Evolutionary conservation across 2,329 filamentous ascomycete species (phyloP), one percentile per base, ranked within the genome.

Genomic region (Leptographium flavum): DNA sequence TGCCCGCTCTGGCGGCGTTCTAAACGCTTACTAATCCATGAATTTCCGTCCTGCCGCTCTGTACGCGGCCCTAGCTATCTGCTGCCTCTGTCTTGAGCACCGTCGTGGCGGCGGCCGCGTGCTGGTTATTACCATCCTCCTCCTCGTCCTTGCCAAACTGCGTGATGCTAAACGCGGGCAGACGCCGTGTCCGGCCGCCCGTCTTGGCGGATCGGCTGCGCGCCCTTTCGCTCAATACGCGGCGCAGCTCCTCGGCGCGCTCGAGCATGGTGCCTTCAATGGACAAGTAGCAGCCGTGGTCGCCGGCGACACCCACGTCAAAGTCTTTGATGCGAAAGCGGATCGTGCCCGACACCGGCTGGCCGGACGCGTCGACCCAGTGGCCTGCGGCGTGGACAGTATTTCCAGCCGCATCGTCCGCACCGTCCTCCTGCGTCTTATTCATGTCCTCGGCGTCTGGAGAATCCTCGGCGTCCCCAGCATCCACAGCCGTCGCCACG

Each of bases 201-300:
- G 62, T 59, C 48, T 54, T 63, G 21, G 62, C 58, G 25, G 58
- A 60, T 28, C 63, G 60, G 36, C 58, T 56, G 52, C 61, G 58
- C 46, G 65, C 60, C 54, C 61, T 64, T 57, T 81, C 76, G 48
- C 74, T 67, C 9, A 69, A 67, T 39, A 75, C 64, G 27, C 83
- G 64, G 23, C 65, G 64, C 52, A 64, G 67, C 63, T 93, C 87
- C 22, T 79, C 80, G 19, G 76, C 73, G 37, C 73, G 73, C 39
- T 72, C 69, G 42, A 94, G 64, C 73, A 94, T 81, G n/a, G 85
- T 93, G 23, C 88, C 90, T 59, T 92, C 83, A 50, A 95, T 80
- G 53, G 82, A 87, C 49, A 94, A 64, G 58, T 90, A 92, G n/a
- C n/a, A n/a, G 11, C 83, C 86, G 49, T 81, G 81, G 53, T 81